phyloP scores from a whole-genome alignment of 2,329 filamentous ascomycete species.

The Phyllosticta citrichinensis region DNA sequence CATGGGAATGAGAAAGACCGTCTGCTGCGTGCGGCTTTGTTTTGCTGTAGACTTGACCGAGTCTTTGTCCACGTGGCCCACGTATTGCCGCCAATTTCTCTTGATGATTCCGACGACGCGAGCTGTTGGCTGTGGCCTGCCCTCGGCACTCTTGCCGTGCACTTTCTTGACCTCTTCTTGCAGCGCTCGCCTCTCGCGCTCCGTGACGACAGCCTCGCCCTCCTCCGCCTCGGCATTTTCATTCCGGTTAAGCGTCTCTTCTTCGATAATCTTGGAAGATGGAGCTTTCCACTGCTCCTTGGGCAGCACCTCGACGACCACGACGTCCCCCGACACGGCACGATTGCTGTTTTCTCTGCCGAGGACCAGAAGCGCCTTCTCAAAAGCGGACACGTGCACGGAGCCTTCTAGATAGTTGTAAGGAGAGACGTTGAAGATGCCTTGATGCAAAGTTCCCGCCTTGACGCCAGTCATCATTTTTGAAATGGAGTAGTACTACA shows the following conservation, averaged over 20 bases:
- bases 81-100: constrained; percentile 95
- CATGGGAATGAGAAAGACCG: constrained; percentile 93
- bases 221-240: constrained; percentile 86
- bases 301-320: constrained; percentile 85
- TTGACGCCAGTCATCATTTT: constrained; percentile 93
- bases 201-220: constrained; percentile 63
- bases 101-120: constrained; percentile 87
- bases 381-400: constrained; percentile 80
- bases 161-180: constrained; percentile 85
- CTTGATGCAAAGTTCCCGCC: constrained; percentile 81
- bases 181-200: constrained; percentile 74
- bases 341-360: constrained; percentile 95
- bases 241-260: constrained; percentile 82
- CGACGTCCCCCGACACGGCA: constrained; percentile 80
- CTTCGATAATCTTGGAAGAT: constrained; percentile 90
- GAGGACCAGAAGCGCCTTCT: constrained; percentile 76
- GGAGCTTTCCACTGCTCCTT: constrained; percentile 96
- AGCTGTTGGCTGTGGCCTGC: constrained; percentile 77
- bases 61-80: constrained; percentile 85
- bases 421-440: constrained; percentile 88
- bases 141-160: constrained; percentile 67
- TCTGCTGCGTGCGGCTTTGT: constrained; percentile 77
- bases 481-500: constrained; percentile 65
- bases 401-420: constrained; percentile 97
- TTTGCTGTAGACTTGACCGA: constrained; percentile 65